These are phyloP conservation scores for Hyphodiscus hymeniophilus DNA, from an alignment of 495 filamentous ascomycete species.

Conservation along the genomic window DNA sequence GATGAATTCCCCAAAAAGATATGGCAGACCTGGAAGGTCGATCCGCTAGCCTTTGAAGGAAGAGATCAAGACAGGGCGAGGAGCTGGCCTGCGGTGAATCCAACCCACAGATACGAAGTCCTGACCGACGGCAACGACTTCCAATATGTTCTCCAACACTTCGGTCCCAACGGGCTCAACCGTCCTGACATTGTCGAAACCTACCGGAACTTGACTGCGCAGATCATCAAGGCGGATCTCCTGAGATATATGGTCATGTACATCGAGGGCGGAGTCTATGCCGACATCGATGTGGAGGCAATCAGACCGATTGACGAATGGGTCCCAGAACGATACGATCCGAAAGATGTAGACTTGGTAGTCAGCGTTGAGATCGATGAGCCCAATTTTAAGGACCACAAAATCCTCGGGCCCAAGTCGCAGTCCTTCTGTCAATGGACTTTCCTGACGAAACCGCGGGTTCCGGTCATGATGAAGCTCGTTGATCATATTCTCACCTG, in stretches of 20 bases:
- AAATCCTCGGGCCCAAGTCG: conserved; percentile 53
- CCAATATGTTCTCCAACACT: conserved; percentile 51
- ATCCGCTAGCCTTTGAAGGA: conserved; percentile 47
- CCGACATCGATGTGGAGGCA: conserved; percentile 43
- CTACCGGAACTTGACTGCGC: conserved; percentile 46
- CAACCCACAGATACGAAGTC: conserved; percentile 52
- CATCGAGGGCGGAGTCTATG: conserved; percentile 41
- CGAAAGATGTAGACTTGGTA: conserved; percentile 49
- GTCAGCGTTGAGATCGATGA: conserved; percentile 60
- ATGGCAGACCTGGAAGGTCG: conserved; percentile 63
- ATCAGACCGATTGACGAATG: conserved; percentile 35
- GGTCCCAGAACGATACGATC: conserved; percentile 31
- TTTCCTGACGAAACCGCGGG: conserved; percentile 51
- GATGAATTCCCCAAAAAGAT: conserved; percentile 42
- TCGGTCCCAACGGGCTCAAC: conserved; percentile 47
- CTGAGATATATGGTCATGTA: conserved; percentile 47
- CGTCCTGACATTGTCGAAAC: conserved; percentile 51
- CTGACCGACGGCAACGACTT: conserved; percentile 54
- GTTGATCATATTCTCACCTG: conserved; percentile 53
- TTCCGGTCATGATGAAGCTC: conserved; percentile 52
- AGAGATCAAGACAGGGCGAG: conserved; percentile 43
- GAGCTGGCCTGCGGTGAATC: conserved; percentile 52
- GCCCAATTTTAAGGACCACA: conserved; percentile 49
- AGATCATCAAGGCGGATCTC: conserved; percentile 49
- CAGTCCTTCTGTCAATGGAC: conserved; percentile 63